Percentiles rank a stretch among this genome's conserved stretches.
These are phyloP conservation scores for Metschnikowia similis DNA, from an alignment of 805 yeast species.

Conservation along the genomic window DNA sequence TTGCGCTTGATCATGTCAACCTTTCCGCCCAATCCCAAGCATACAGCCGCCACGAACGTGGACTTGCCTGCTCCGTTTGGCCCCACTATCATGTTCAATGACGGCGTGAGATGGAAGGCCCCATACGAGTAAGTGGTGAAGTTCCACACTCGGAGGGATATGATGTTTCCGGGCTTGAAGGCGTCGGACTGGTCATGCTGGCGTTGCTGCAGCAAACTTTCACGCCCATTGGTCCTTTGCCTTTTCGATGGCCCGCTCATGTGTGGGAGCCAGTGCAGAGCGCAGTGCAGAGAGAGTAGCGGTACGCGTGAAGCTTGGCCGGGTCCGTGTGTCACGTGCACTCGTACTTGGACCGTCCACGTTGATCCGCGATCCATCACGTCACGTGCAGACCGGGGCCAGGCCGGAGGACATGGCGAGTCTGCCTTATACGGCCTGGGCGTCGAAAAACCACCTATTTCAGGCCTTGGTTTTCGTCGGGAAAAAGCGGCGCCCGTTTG, in stretches of 20 bases:
- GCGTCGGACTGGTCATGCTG: neutral
- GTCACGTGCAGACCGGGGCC: too few species aligned
- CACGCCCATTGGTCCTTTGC: slow-evolving; percentile 2
- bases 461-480: neutral
- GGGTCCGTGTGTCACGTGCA: too few species aligned
- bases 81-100: slow-evolving; percentile 87
- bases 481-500: neutral
- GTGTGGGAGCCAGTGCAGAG: neutral
- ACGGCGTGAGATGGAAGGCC: slow-evolving; percentile 75
- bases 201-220: neutral
- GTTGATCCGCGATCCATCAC: too few species aligned
- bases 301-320: slow-evolving; percentile 1
- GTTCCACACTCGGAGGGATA: slow-evolving; percentile 51
- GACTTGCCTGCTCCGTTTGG: slow-evolving; percentile 97
- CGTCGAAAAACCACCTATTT: neutral
- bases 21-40: slow-evolving; percentile 82
- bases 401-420: too few species aligned
- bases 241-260: slow-evolving; percentile 1
- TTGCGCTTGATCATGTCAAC: slow-evolving; percentile 69
- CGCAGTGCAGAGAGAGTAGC: neutral
- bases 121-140: slow-evolving; percentile 68
- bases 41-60: slow-evolving; percentile 88
- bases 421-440: neutral
- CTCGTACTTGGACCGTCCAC: too few species aligned
- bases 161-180: slow-evolving; percentile 43